Percentiles rank a stretch among this genome's conserved stretches.
phyloP scores from a whole-genome alignment of 2,329 filamentous ascomycete genomes.

The Parascedosporium putredinis region DNA sequence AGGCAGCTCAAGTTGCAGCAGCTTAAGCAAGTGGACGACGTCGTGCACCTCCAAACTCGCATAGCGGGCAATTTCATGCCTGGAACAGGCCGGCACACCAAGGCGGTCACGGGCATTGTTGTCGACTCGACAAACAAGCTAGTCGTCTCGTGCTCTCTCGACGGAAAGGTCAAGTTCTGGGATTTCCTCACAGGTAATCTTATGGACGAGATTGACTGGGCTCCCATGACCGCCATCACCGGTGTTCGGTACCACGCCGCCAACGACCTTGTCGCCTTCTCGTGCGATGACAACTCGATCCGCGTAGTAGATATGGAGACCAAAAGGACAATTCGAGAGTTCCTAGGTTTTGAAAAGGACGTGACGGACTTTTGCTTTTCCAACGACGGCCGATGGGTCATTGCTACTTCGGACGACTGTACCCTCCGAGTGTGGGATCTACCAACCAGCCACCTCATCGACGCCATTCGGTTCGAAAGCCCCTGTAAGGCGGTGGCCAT shows the following conservation, averaged over 20 bases:
- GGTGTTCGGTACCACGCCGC: slow-evolving; percentile 70
- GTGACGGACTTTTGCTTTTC: slow-evolving; percentile 85
- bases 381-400: slow-evolving; percentile 85
- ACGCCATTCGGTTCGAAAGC: slow-evolving; percentile 71
- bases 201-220: slow-evolving; percentile 73
- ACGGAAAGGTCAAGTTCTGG: slow-evolving; percentile 97
- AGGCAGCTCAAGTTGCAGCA: slow-evolving; percentile 62
- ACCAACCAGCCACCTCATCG: slow-evolving; percentile 88
- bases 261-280: slow-evolving; percentile 78
- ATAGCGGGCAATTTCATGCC: slow-evolving; percentile 30
- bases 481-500: slow-evolving; percentile 80
- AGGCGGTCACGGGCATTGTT: slow-evolving; percentile 73
- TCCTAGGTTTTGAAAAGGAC: slow-evolving; percentile 67
- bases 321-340: slow-evolving; percentile 80
- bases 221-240: slow-evolving; percentile 61
- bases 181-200: slow-evolving; percentile 78
- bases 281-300: slow-evolving; percentile 81
- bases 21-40: slow-evolving; percentile 45
- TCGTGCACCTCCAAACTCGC: slow-evolving; percentile 42
- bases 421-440: slow-evolving; percentile 87
- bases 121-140: slow-evolving; percentile 83
- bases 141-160: slow-evolving; percentile 75
- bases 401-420: slow-evolving; percentile 74
- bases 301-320: slow-evolving; percentile 86
- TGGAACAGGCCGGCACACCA: slow-evolving; percentile 64